Percentiles rank a stretch among this genome's conserved stretches.
phyloP scores from a whole-genome alignment of 2,329 filamentous ascomycete genomes.

The Calonectria henricotiae region DNA sequence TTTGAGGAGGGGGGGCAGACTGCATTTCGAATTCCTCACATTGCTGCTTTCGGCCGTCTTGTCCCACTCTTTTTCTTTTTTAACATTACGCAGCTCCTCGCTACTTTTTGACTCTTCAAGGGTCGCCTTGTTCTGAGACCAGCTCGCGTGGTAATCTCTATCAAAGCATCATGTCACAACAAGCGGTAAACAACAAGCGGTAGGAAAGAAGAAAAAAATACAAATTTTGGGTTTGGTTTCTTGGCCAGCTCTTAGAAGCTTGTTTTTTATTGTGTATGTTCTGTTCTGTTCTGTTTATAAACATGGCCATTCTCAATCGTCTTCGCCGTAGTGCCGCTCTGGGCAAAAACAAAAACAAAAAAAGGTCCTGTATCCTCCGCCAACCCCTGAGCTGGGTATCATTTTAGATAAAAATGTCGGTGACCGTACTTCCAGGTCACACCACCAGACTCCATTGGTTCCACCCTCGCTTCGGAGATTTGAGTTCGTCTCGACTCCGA shows the following conservation, averaged over 20 bases:
- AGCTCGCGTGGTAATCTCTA: background rate
- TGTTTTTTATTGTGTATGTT: conserved; percentile 13
- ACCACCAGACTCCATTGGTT: conserved; percentile 36
- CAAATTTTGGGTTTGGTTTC: background rate
- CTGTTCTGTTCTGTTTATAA: conserved; percentile 11
- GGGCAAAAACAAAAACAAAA: background rate
- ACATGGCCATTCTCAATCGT: conserved; percentile 13
- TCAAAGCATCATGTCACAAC: conserved; percentile 1
- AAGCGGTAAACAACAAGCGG: background rate
- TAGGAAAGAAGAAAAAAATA: background rate
- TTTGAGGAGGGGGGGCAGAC: background rate
- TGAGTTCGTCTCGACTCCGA: conserved; percentile 33
- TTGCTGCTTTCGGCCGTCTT: conserved; percentile 1
- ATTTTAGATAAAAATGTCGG: conserved; percentile 30
- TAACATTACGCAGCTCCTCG: background rate
- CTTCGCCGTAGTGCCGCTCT: background rate
- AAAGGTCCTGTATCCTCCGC: conserved; percentile 24
- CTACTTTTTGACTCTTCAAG: background rate
- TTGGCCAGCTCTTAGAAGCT: conserved; percentile 18
- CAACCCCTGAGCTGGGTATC: conserved; percentile 47
- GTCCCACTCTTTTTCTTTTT: background rate
- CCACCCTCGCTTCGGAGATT: conserved; percentile 33
- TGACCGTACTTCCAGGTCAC: conserved; percentile 38
- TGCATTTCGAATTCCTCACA: background rate
- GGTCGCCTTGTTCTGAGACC: conserved; percentile 5